Conservation (phyloP, 2,329 filamentous ascomycete species). For the Microsporum audouinii region DNA sequence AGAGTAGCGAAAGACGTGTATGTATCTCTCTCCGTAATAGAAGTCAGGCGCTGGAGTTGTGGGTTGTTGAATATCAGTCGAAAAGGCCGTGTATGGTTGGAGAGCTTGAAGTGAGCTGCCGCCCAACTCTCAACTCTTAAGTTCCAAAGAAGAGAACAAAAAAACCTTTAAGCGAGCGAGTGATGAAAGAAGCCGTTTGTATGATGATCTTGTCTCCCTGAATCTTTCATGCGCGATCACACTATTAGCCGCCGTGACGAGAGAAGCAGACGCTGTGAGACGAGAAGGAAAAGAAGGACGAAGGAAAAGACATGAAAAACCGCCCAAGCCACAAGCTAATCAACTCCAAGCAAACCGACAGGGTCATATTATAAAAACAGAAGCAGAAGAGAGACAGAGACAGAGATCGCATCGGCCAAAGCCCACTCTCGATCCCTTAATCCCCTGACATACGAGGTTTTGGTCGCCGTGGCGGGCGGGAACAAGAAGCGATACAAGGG, state of each 20-base stretch:
- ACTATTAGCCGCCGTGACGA: not conserved
- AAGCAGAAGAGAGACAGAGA: not conserved
- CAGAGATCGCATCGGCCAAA: not conserved
- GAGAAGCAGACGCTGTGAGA: not conserved
- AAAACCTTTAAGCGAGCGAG: not conserved
- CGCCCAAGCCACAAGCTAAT: not conserved
- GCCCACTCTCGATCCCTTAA: slow-evolving; percentile 1
- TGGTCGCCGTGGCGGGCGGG: not conserved
- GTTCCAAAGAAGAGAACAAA: not conserved
- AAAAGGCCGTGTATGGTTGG: not conserved
- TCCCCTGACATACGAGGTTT: not conserved
- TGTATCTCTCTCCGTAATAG: not conserved
- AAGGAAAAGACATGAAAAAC: not conserved
- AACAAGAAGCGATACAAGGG: not conserved
- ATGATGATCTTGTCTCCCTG: not conserved
- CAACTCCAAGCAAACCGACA: not conserved
- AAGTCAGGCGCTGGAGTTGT: not conserved
- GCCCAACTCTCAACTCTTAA: not conserved
- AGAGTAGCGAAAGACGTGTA: not conserved
- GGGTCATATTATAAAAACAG: not conserved
- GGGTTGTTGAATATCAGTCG: not conserved
- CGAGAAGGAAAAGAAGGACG: not conserved
- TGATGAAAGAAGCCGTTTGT: not conserved
- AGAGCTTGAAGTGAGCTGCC: not conserved
- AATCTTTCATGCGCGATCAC: not conserved